Percentiles rank a stretch among this genome's conserved stretches.
phyloP scores from a whole-genome alignment of 2,329 filamentous ascomycete genomes.

The Penicillium capsulatum region DNA sequence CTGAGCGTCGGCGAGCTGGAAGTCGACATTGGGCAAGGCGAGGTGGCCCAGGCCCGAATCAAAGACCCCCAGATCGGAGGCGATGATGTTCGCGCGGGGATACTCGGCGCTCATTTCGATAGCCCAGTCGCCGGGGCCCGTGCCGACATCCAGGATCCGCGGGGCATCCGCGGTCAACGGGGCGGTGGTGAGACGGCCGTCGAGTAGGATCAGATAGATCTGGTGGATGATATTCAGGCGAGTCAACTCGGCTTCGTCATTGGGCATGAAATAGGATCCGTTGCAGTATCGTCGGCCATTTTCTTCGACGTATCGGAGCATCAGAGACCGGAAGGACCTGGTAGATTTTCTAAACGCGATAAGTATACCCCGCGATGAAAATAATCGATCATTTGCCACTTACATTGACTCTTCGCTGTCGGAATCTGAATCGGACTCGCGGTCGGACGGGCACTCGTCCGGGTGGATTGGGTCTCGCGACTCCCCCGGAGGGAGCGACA shows the following conservation, averaged over 20 bases:
- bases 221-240: slow-evolving; percentile 60
- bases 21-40: slow-evolving; percentile 41
- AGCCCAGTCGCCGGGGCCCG: slow-evolving; percentile 50
- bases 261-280: slow-evolving; percentile 61
- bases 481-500: not conserved
- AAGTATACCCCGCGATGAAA: not conserved
- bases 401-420: slow-evolving; percentile 27
- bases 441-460: slow-evolving; percentile 3
- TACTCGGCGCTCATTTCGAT: slow-evolving; percentile 45
- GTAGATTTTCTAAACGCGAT: slow-evolving; percentile 31
- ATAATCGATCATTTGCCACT: slow-evolving; percentile 2
- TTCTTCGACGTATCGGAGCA: slow-evolving; percentile 55
- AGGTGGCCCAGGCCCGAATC: slow-evolving; percentile 38
- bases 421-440: slow-evolving; percentile 16
- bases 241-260: slow-evolving; percentile 62
- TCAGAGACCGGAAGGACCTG: slow-evolving; percentile 31
- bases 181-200: slow-evolving; percentile 32
- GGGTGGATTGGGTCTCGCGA: slow-evolving; percentile 1
- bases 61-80: slow-evolving; percentile 42
- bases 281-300: slow-evolving; percentile 61
- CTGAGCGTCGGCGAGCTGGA: slow-evolving; percentile 50
- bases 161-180: slow-evolving; percentile 24
- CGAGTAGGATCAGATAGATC: slow-evolving; percentile 51
- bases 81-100: slow-evolving; percentile 47
- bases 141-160: slow-evolving; percentile 44